phyloP scores from a whole-genome alignment of 139 green algal species.

The Limnomonas spitsbergensis region DNA sequence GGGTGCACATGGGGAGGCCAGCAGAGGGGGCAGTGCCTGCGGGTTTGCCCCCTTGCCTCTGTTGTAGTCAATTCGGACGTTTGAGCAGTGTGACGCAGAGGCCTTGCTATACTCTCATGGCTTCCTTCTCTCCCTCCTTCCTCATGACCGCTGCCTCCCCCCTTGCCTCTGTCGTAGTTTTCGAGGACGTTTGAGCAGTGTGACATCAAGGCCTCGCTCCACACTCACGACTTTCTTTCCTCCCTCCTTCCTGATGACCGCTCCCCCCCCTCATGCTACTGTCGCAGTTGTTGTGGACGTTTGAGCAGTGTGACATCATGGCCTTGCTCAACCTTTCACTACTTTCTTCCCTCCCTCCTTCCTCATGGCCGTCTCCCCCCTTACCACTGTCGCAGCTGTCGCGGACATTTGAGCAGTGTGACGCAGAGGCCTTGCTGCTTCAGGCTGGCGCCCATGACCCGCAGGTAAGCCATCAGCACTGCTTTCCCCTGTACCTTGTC shows the following conservation, averaged over 20 bases:
- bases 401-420: conserved; percentile 37
- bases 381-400: conserved; percentile 14
- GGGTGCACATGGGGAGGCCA: too few relatives aligned
- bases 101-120: too few relatives aligned
- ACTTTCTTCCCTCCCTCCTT: neutral
- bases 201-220: too few relatives aligned
- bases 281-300: too few relatives aligned
- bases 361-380: neutral
- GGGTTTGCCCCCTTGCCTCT: neutral
- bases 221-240: neutral
- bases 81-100: conserved; percentile 40
- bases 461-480: too few relatives aligned
- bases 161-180: too few relatives aligned
- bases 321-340: neutral
- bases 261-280: neutral
- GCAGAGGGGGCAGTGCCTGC: too few relatives aligned
- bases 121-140: too few relatives aligned
- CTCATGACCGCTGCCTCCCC: too few relatives aligned
- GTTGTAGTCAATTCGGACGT: conserved; percentile 23
- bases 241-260: neutral
- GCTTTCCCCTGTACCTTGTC: too few relatives aligned
- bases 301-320: too few relatives aligned
- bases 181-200: too few relatives aligned
- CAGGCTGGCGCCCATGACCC: conserved; percentile 31
- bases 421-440: conserved; percentile 33